Conservation (phyloP, 208 protist genomes). For the Naegleria gruberi region DNA sequence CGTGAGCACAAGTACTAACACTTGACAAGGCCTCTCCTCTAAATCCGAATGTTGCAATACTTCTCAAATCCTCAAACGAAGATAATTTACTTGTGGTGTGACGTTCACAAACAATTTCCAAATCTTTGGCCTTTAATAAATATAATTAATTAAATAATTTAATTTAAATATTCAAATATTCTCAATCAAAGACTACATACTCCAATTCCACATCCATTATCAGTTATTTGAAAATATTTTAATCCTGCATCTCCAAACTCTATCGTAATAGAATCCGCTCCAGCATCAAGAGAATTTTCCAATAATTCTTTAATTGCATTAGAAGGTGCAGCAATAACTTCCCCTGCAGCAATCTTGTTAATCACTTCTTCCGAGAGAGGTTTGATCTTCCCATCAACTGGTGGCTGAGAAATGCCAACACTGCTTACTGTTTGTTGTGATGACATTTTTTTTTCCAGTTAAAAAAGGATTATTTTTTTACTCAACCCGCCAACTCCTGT, state of each 20-base stretch:
- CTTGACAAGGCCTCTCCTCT: slow-evolving; percentile 68
- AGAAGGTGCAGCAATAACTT: slow-evolving; percentile 92
- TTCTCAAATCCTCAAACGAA: slow-evolving; percentile 69
- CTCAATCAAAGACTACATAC: slow-evolving; percentile 58
- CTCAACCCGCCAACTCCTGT: no score
- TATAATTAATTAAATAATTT: neutral
- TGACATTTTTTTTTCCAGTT: no score
- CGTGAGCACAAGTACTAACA: slow-evolving; percentile 22
- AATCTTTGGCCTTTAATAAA: slow-evolving; percentile 47
- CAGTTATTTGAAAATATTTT: slow-evolving; percentile 88
- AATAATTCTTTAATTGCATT: slow-evolving; percentile 96
- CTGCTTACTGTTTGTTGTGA: no score
- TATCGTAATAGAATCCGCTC: slow-evolving; percentile 73
- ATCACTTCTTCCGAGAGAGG: slow-evolving; percentile 79
- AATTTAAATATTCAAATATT: neutral
- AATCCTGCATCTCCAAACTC: slow-evolving; percentile 79
- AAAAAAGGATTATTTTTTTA: no score
- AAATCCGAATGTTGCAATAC: slow-evolving; percentile 76
- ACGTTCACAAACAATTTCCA: slow-evolving; percentile 64
- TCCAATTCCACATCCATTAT: slow-evolving; percentile 92
- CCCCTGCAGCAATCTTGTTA: slow-evolving; percentile 94
- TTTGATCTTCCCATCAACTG: slow-evolving; percentile 52
- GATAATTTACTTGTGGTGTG: slow-evolving; percentile 88
- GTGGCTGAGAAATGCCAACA: neutral
- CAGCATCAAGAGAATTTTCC: slow-evolving; percentile 94